Conservation (phyloP, 768 basidiomycete genomes). For the Leccinum broughii region DNA sequence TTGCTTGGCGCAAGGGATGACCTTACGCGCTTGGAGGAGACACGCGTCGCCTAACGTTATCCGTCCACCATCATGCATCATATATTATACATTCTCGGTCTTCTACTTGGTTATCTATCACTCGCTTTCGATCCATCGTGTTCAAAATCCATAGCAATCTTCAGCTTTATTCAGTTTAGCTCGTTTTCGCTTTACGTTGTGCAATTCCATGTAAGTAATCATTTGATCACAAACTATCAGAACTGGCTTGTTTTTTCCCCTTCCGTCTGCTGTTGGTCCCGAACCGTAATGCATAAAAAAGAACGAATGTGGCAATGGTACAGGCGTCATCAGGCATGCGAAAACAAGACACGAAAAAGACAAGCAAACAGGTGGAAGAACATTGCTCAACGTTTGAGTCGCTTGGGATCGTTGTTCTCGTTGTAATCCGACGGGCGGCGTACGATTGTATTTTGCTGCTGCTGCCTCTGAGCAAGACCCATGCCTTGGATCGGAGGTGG, state of each 20-base stretch:
- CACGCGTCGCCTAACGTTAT: constrained; percentile 11
- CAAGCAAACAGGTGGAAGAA: neutral
- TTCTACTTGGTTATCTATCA: neutral
- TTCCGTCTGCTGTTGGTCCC: neutral
- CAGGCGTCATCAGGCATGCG: neutral
- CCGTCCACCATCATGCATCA: neutral
- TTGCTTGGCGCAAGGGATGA: constrained; percentile 55
- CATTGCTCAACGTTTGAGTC: constrained; percentile 37
- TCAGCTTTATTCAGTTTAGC: neutral
- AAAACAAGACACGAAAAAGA: neutral
- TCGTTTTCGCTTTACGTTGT: neutral
- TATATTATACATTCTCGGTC: neutral
- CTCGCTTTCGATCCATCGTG: neutral
- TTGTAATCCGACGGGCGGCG: constrained; percentile 31
- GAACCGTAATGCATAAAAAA: neutral
- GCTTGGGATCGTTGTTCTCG: constrained; percentile 37
- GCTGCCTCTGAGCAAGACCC: constrained; percentile 40
- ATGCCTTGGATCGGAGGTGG: constrained; percentile 35
- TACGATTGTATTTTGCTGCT: constrained; percentile 19
- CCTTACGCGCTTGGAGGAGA: constrained; percentile 44
- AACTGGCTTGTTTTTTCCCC: neutral
- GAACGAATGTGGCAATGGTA: neutral
- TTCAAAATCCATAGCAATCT: neutral
- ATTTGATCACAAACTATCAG: neutral
- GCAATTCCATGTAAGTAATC: neutral